Base-by-base conservation (phyloP, 108 stramenopile genomes). In the Chaetoceros tenuissimus region DNA sequence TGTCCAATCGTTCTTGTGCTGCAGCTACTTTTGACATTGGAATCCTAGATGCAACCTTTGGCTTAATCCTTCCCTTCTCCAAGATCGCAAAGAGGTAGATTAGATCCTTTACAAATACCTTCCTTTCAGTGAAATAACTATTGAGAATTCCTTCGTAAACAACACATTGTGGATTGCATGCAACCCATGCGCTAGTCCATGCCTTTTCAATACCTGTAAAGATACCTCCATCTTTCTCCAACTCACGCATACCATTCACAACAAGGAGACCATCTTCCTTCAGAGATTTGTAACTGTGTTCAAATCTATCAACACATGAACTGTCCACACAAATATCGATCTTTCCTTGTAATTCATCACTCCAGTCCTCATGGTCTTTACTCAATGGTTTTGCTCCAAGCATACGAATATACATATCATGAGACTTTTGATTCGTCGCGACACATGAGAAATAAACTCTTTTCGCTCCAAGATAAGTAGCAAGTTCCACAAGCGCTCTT, bases 1-100 rank as follows among this genome's bases (percentile, higher is more conserved):
- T 49, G 7, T 79, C 78, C 20, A 79, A 22, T 28, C 71, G 43
- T 20, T 70, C 66, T n/a, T 79, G 78, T 0, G 78, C 78, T 46
- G 69, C 59, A 13, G 66, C 51, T 10, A 79, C 78, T 31, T 74
- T 74, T 45, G 23, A 43, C 49, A 79, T 40, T 24, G 78, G 66
- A 51, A 79, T 55, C 2, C 78, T 65, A 53, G 73, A 69, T 28
- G 66, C 61, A 3, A 79, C 53, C 30, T 55, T 34, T 1, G 78
- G 78, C 16, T 66, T 43, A 31, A 79, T 62, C 1, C 19, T 28
- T 2, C 69, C 55, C 22, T 57, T 24, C 30, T 52, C 45, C 48
- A 79, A 49, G 8, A 74, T 43, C 26, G 17, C 28, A 2, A 74
- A 26, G 28, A 79, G 59, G 50, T 74, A 63, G 23, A 22, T 26